phyloP scores from a whole-genome alignment of 2,329 filamentous ascomycete species.

The Pseudocercospora macadamiae region DNA sequence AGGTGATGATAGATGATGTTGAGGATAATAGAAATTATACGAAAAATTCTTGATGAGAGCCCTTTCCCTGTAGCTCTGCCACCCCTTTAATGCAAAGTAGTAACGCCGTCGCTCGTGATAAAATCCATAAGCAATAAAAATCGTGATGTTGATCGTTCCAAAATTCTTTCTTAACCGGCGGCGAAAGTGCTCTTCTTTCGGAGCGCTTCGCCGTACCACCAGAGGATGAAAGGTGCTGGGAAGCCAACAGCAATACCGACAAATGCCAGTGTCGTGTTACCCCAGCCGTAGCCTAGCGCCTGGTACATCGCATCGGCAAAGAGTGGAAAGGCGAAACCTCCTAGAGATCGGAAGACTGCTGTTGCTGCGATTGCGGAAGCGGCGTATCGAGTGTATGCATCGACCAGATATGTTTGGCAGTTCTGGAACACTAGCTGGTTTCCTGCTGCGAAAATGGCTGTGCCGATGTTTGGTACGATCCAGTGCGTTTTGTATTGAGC shows the following conservation, averaged over 20 bases:
- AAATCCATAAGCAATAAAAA: slow-evolving; percentile 3
- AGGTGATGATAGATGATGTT: background rate
- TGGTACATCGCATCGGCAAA: slow-evolving; percentile 59
- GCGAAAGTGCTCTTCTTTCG: slow-evolving; percentile 41
- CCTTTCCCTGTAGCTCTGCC: too few relatives aligned
- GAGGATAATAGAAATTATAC: slow-evolving; percentile 1
- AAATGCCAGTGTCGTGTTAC: slow-evolving; percentile 59
- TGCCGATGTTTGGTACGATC: slow-evolving; percentile 64
- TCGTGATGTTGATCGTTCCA: background rate
- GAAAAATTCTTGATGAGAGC: too few relatives aligned
- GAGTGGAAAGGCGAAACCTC: slow-evolving; percentile 63
- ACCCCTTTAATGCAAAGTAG: too few relatives aligned
- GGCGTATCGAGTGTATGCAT: slow-evolving; percentile 53
- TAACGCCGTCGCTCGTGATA: slow-evolving; percentile 1
- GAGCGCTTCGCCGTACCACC: slow-evolving; percentile 46
- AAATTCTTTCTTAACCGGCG: slow-evolving; percentile 33
- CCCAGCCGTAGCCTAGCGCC: slow-evolving; percentile 53
- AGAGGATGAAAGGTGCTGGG: slow-evolving; percentile 51
- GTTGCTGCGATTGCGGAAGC: slow-evolving; percentile 58
- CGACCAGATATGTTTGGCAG: slow-evolving; percentile 65
- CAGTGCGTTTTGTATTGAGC: slow-evolving; percentile 58
- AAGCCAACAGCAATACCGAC: slow-evolving; percentile 57
- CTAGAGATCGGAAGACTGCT: slow-evolving; percentile 58
- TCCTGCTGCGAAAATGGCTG: slow-evolving; percentile 57
- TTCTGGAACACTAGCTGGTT: slow-evolving; percentile 62